phyloP scores from a whole-genome alignment of 2,329 filamentous ascomycete species.

The Graphiopsis chlorocephala region DNA sequence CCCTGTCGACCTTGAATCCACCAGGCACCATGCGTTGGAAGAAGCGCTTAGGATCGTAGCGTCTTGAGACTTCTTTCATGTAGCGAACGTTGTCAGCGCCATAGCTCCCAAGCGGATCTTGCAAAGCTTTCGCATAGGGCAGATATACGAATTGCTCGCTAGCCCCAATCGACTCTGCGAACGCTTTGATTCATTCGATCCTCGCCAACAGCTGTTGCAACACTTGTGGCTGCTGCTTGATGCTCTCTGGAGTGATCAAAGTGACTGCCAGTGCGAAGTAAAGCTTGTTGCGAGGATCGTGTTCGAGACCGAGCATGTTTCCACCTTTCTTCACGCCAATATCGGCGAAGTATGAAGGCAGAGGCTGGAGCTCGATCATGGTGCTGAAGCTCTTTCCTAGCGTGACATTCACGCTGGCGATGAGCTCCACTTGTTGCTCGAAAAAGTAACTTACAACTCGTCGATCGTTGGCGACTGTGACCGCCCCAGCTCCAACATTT shows the following conservation, averaged over 20 bases:
- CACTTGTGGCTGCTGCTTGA: neutral
- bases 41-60: constrained; percentile 4
- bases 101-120: constrained; percentile 37
- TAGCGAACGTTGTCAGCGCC: constrained; percentile 3
- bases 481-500: neutral
- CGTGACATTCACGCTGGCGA: neutral
- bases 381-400: neutral
- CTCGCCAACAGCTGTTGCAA: neutral
- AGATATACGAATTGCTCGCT: constrained; percentile 30
- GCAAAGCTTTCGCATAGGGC: constrained; percentile 37
- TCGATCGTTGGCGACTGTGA: neutral
- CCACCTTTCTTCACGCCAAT: neutral
- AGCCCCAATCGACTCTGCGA: neutral
- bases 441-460: neutral
- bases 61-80: constrained; percentile 6
- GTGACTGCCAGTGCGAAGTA: neutral
- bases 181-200: neutral
- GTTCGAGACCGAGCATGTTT: constrained; percentile 11
- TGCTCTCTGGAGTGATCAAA: neutral
- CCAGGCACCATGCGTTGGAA: constrained; percentile 31
- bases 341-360: neutral
- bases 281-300: constrained; percentile 4
- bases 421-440: neutral
- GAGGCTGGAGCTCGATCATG: constrained; percentile 9
- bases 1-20: constrained; percentile 32